A percentile compares a stretch with the other conserved stretches of the same genome.
These are phyloP conservation scores for Anthostomella pinea DNA, from an alignment of 2,329 filamentous ascomycete species.

Conservation along the genomic window DNA sequence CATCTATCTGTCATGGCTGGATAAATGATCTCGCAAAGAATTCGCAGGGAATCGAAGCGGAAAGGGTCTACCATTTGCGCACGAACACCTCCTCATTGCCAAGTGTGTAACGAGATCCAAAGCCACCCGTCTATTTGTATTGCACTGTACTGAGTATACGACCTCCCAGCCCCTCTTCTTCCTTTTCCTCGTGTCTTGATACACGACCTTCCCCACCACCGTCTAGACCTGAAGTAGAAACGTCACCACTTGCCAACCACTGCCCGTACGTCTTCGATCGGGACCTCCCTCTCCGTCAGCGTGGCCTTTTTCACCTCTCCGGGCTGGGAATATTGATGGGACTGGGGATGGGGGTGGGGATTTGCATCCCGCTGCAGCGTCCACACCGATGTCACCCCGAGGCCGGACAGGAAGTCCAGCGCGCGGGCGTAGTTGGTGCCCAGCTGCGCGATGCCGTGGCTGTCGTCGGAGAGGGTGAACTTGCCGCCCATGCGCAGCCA, in stretches of 20 bases:
- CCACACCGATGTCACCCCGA: conserved; percentile 65
- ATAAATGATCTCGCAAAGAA: too few species aligned
- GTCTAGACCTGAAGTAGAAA: neutral
- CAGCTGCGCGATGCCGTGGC: conserved; percentile 83
- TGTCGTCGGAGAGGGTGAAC: conserved; percentile 93
- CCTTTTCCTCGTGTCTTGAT: neutral
- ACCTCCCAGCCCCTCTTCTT: too few species aligned
- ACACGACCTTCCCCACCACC: too few species aligned
- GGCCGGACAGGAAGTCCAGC: conserved; percentile 64
- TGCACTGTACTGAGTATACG: too few species aligned
- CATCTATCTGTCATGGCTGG: too few species aligned
- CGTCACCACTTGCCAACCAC: conserved; percentile 27
- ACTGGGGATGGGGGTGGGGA: too few species aligned
- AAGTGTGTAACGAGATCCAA: too few species aligned
- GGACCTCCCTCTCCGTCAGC: conserved; percentile 43
- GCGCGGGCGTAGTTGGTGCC: conserved; percentile 77
- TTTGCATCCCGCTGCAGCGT: conserved; percentile 47
- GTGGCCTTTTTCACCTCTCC: conserved; percentile 31
- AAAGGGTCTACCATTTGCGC: too few species aligned
- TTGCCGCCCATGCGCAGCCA: conserved; percentile 71
- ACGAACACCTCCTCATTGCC: too few species aligned
- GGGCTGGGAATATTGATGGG: too few species aligned
- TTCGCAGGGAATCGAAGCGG: too few species aligned
- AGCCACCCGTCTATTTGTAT: too few species aligned
- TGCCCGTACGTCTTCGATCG: conserved; percentile 31